phyloP scores from a whole-genome alignment of 352 stramenopile genomes.

The Poterioochromonas sp. region DNA sequence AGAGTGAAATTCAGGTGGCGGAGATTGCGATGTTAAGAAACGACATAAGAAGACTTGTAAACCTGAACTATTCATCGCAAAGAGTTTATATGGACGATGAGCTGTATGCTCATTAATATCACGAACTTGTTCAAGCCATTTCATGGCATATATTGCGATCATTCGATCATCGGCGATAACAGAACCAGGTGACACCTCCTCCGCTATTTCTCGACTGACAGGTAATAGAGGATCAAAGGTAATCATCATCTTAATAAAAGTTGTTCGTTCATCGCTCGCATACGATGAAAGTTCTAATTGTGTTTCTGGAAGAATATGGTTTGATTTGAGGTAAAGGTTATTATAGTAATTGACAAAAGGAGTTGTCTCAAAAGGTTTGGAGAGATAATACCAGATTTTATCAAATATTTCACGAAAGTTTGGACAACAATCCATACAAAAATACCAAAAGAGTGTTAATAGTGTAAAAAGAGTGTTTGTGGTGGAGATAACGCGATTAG shows the following conservation, averaged over 20 bases:
- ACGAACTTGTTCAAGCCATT: constrained; percentile 44
- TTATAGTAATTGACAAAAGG: background rate
- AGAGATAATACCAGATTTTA: too few relatives aligned
- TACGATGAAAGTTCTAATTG: constrained; percentile 36
- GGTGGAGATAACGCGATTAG: background rate
- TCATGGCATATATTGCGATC: constrained; percentile 45
- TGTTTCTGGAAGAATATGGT: background rate
- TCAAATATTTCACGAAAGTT: constrained; percentile 34
- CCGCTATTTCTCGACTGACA: constrained; percentile 38
- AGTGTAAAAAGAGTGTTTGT: background rate
- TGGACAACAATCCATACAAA: background rate
- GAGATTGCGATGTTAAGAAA: background rate
- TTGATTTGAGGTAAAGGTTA: background rate
- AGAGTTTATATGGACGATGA: constrained; percentile 54
- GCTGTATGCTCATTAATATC: constrained; percentile 13
- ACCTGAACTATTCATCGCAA: constrained; percentile 55
- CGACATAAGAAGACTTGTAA: constrained; percentile 39
- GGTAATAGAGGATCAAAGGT: constrained; percentile 66
- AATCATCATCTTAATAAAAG: constrained; percentile 65
- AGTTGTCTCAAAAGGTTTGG: background rate
- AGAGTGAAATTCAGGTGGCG: background rate
- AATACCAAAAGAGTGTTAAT: background rate
- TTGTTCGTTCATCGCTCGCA: constrained; percentile 49
- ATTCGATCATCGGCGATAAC: constrained; percentile 37
- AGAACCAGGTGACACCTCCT: constrained; percentile 35